Base-by-base conservation (phyloP, 129 eudicot species). In the Solidago caesia region DNA sequence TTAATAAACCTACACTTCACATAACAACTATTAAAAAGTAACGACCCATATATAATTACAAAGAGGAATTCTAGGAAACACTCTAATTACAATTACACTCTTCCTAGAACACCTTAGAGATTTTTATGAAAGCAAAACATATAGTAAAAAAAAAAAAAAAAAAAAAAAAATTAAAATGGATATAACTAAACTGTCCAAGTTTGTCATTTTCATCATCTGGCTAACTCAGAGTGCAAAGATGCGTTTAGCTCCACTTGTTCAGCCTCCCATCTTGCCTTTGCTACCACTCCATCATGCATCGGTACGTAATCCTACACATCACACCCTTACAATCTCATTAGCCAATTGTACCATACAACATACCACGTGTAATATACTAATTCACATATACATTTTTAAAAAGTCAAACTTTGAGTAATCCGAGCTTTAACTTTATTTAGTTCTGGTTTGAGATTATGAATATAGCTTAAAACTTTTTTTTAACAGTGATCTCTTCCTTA, bases 221-320 rank as follows among this genome's bases (percentile, higher is more conserved):
- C 84, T 39, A 83, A 39, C 64, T 85, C 81, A 7, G 83, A 51
- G 66, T 85, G 84, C 79, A 80, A 78, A 75, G 86, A 80, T 57
- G 84, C 67, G 55, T 88, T 88, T 14, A 85, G 75, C 82, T 86
- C 94, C 88, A 85, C 87, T 82, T 84, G 92, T 76, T 82, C 92
- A 6, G 64, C 89, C 67, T 88, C 94, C 94, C 94, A 88, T 57
- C 75, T 52, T 65, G 90, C 84, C 90, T 78, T 81, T 16, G 84
- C 84, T 76, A 82, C 87, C 51, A 79, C 88, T 68, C 85, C 91
- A 71, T 79, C 83, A 56, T 89, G 89, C 82, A 85, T 72, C 13
- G 96, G 89, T 51, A 79, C 86, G 77, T 86, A 89, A 68, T 89
- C 91, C 96, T 86, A 58, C 77, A 71, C 77, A 44, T 74, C 68